Conservation (phyloP, 148 eudicot genomes). For the Camellia lanceoleosa region DNA sequence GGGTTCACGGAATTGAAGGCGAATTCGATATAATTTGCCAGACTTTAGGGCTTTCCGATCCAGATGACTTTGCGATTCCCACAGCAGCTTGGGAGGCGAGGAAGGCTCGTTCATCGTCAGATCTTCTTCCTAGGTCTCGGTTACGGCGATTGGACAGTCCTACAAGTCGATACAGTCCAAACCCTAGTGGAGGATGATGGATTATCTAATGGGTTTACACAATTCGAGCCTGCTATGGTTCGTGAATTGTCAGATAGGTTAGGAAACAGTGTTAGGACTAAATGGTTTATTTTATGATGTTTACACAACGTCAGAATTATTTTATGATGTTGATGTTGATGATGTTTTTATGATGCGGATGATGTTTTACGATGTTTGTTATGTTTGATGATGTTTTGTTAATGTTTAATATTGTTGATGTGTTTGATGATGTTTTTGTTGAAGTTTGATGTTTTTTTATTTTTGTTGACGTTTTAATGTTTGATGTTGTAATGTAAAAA, state of each 20-base stretch:
- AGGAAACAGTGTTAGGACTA: slow-evolving; percentile 15
- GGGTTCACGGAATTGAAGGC: slow-evolving; percentile 57
- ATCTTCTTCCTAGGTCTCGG: slow-evolving; percentile 19
- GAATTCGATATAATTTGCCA: slow-evolving; percentile 44
- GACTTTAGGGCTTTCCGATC: slow-evolving; percentile 51
- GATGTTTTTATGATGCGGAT: too few species aligned
- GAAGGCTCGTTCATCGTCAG: slow-evolving; percentile 43
- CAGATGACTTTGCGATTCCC: slow-evolving; percentile 74
- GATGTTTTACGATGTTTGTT: too few species aligned
- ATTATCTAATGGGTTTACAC: slow-evolving; percentile 12
- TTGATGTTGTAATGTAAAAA: too few species aligned
- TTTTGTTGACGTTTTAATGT: too few species aligned
- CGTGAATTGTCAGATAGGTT: slow-evolving; percentile 5
- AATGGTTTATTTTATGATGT: too few species aligned
- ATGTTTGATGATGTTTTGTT: too few species aligned
- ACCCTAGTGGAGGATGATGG: slow-evolving; percentile 15
- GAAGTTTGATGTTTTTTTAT: too few species aligned
- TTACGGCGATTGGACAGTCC: not conserved
- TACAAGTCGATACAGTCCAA: slow-evolving; percentile 14
- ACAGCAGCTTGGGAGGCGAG: slow-evolving; percentile 49
- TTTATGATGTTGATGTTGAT: too few species aligned
- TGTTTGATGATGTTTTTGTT: too few species aligned
- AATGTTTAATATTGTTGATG: too few species aligned
- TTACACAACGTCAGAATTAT: too few species aligned
- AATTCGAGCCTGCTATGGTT: too few species aligned